Conservation (phyloP, 805 yeast genomes). For the Maudiozyma serrabonitensis region DNA sequence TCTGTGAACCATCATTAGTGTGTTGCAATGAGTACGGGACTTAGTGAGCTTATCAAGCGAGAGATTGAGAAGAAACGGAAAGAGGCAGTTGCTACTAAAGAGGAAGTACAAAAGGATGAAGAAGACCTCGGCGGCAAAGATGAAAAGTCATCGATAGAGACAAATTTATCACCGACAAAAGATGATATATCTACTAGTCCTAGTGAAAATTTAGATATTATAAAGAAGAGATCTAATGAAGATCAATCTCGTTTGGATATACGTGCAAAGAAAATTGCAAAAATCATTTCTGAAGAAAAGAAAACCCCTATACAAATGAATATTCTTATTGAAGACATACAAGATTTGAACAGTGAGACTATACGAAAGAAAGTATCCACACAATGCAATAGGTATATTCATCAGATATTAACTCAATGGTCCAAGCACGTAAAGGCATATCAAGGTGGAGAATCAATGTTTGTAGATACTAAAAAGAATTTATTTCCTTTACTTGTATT, state of each 20-base stretch:
- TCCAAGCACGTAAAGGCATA: slow-evolving; percentile 13
- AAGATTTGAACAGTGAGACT: not conserved
- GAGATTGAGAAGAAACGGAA: slow-evolving; percentile 40
- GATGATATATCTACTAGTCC: no score
- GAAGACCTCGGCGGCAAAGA: not conserved
- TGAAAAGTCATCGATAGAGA: no score
- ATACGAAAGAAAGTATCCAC: not conserved
- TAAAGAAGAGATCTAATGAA: not conserved
- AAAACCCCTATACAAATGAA: slow-evolving; percentile 8
- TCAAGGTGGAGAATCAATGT: slow-evolving; percentile 15
- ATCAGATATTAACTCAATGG: slow-evolving; percentile 32
- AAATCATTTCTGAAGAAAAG: slow-evolving; percentile 7
- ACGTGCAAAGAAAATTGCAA: not conserved
- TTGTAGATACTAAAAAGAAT: slow-evolving; percentile 39
- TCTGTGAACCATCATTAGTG: no score
- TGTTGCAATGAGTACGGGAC: slow-evolving; percentile 15
- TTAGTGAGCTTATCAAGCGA: slow-evolving; percentile 34
- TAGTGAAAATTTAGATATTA: not conserved
- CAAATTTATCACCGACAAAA: no score
- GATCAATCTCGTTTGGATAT: not conserved
- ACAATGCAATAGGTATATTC: slow-evolving; percentile 35
- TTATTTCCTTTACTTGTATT: slow-evolving; percentile 44
- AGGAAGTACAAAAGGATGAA: not conserved
- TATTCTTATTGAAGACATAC: slow-evolving; percentile 26
- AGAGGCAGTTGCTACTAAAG: not conserved